Percentiles rank a stretch among this genome's conserved stretches.
These are phyloP conservation scores for Ganoderma lingzhi DNA, from an alignment of 1,284 basidiomycete species.

Conservation along the genomic window DNA sequence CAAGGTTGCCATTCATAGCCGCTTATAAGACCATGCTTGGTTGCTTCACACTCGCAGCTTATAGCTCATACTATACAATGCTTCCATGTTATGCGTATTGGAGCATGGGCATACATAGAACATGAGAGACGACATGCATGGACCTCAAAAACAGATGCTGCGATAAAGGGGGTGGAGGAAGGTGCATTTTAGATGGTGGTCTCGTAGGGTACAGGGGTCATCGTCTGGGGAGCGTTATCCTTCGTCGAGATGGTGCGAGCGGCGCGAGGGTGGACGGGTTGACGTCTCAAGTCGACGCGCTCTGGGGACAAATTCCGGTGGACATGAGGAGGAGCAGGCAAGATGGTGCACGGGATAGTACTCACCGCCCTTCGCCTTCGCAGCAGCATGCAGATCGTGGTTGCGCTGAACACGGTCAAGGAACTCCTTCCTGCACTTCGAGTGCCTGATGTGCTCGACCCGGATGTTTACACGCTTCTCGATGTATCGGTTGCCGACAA, in stretches of 20 bases:
- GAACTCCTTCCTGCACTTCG: conserved; percentile 99
- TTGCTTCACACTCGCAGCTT: neutral
- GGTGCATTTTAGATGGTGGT: conserved; percentile 73
- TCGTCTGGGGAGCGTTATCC: conserved; percentile 92
- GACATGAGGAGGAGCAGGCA: conserved; percentile 14
- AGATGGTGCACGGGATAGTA: conserved; percentile 34
- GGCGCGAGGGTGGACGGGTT: conserved; percentile 86
- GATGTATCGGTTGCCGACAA: conserved; percentile 98
- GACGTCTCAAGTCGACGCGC: conserved; percentile 87
- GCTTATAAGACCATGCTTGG: neutral
- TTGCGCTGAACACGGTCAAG: conserved; percentile 96
- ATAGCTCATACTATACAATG: conserved; percentile 29
- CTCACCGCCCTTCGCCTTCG: conserved; percentile 91
- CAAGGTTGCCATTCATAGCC: neutral
- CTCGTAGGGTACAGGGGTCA: conserved; percentile 91
- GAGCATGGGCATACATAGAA: conserved; percentile 42
- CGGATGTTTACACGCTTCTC: conserved; percentile 99
- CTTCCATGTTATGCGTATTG: conserved; percentile 43
- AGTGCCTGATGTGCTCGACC: conserved; percentile 98
- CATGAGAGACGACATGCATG: conserved; percentile 41
- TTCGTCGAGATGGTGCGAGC: conserved; percentile 78
- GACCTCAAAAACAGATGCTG: conserved; percentile 35
- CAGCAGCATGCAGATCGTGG: conserved; percentile 85
- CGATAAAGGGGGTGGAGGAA: conserved; percentile 18
- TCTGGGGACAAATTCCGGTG: conserved; percentile 53